Evolutionary conservation across 2,329 filamentous ascomycete genomes (phyloP).

Genomic region (Laburnicola sp.): DNA sequence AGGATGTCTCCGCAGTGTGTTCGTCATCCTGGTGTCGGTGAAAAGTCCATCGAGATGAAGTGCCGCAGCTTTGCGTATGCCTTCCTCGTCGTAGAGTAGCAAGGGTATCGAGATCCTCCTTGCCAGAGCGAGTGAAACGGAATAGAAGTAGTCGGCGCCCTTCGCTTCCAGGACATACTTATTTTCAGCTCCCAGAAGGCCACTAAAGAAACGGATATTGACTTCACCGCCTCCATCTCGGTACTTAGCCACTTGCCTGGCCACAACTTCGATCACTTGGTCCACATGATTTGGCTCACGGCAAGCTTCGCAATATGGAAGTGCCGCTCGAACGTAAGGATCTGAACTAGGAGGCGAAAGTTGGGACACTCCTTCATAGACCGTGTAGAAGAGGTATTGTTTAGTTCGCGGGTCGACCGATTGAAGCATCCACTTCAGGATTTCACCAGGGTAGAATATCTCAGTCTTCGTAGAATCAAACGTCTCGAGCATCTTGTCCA

Average conservation of each 20-base stretch:
- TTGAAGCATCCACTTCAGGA: constrained; percentile 38
- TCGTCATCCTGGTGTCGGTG: constrained; percentile 18
- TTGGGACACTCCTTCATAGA: constrained; percentile 33
- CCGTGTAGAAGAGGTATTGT: constrained; percentile 25
- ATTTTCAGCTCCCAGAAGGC: constrained; percentile 29
- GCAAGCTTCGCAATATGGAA: constrained; percentile 35
- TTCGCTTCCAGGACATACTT: constrained; percentile 23
- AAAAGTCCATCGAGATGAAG: constrained; percentile 31
- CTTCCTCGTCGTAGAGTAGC: constrained; percentile 35
- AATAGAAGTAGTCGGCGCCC: constrained; percentile 27
- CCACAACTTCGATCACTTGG: constrained; percentile 25
- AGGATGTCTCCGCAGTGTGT: constrained; percentile 19
- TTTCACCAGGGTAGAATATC: constrained; percentile 39
- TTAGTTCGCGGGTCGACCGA: constrained; percentile 22
- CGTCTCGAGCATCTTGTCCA: constrained; percentile 42
- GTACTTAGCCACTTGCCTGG: constrained; percentile 23
- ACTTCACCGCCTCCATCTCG: constrained; percentile 26
- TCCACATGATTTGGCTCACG: constrained; percentile 18
- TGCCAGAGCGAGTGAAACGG: constrained; percentile 21
- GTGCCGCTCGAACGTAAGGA: constrained; percentile 37
- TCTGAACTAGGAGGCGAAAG: constrained; percentile 33
- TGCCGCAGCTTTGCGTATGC: constrained; percentile 28
- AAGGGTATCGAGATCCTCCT: constrained; percentile 26
- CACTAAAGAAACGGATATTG: constrained; percentile 32
- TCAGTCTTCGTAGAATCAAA: constrained; percentile 37